These are phyloP conservation scores for Hydnomerulius pinastri DNA, from an alignment of 768 basidiomycete species.

Conservation along the genomic window DNA sequence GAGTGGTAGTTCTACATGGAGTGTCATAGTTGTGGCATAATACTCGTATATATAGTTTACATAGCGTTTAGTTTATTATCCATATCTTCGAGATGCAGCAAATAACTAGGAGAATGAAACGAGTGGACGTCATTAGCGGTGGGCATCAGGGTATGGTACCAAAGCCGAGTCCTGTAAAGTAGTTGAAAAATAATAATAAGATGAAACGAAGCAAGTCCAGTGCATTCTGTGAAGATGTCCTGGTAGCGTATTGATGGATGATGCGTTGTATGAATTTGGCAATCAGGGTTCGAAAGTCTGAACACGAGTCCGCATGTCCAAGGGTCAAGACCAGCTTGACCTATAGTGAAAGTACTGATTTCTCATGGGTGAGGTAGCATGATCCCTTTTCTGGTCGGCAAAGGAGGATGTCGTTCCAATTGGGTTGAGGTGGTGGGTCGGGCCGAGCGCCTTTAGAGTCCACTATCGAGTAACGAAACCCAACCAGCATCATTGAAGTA, in stretches of 20 bases:
- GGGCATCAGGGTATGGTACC: conserved; percentile 17
- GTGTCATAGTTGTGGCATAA: conserved; percentile 9
- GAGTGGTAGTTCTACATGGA: conserved; percentile 9
- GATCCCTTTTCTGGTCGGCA: conserved; percentile 61
- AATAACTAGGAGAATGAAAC: conserved; percentile 6
- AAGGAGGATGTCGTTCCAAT: conserved; percentile 77
- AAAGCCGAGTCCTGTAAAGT: conserved; percentile 9
- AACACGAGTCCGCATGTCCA: conserved; percentile 17
- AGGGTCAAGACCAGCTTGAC: conserved; percentile 28
- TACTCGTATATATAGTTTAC: conserved; percentile 4
- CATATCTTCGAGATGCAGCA: conserved; percentile 12
- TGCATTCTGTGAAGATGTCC: not conserved
- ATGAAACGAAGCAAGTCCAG: conserved; percentile 12
- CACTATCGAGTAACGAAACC: conserved; percentile 60
- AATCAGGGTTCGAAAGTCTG: conserved; percentile 8
- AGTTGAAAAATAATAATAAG: conserved; percentile 24
- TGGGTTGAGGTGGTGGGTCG: conserved; percentile 54
- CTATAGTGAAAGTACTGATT: conserved; percentile 18
- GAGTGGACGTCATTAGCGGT: conserved; percentile 4
- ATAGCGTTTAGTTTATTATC: conserved; percentile 11
- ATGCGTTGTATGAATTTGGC: conserved; percentile 2
- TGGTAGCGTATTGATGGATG: conserved; percentile 11
- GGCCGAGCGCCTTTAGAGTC: conserved; percentile 51
- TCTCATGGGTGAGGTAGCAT: conserved; percentile 53
- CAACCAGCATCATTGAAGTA: conserved; percentile 65